These are phyloP conservation scores for Nasturtium officinale DNA, from an alignment of 345 rosid genomes.

Conservation along the genomic window DNA sequence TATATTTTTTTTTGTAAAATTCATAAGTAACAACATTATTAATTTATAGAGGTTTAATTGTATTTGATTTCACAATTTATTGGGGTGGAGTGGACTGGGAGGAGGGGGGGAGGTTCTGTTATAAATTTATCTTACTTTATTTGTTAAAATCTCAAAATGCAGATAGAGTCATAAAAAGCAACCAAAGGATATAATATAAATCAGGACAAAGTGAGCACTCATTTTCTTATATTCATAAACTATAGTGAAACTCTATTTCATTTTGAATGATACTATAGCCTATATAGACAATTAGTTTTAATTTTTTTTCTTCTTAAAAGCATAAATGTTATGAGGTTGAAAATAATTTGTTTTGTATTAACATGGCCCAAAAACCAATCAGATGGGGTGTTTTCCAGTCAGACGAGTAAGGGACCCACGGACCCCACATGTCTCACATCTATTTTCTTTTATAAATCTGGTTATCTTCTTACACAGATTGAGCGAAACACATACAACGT, in stretches of 20 bases:
- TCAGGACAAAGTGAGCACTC: conserved; percentile 8
- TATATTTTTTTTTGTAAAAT: no score
- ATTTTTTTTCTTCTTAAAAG: no score
- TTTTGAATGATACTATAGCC: neutral
- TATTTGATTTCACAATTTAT: neutral
- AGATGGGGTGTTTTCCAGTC: conserved; percentile 41
- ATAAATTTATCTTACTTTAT: neutral
- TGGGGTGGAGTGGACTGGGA: no score
- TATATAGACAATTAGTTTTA: conserved; percentile 30
- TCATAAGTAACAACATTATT: no score
- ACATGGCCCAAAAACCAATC: conserved; percentile 39
- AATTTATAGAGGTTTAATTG: no score
- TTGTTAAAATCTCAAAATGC: neutral
- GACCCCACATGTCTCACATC: conserved; percentile 39
- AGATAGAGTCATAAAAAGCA: neutral
- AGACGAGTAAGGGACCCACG: conserved; percentile 27
- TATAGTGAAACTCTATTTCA: conserved; percentile 7
- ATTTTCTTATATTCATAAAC: conserved; percentile 15
- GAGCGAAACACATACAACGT: conserved; percentile 30
- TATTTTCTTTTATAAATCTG: conserved; percentile 21
- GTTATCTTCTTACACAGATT: conserved; percentile 23
- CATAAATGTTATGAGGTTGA: conserved; percentile 23
- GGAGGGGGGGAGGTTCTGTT: neutral
- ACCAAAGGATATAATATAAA: neutral
- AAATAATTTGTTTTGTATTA: conserved; percentile 29